Percentiles rank a stretch among this genome's conserved stretches.
Conservation (phyloP, 768 basidiomycete genomes). For the Hysterangium stoloniferum region DNA sequence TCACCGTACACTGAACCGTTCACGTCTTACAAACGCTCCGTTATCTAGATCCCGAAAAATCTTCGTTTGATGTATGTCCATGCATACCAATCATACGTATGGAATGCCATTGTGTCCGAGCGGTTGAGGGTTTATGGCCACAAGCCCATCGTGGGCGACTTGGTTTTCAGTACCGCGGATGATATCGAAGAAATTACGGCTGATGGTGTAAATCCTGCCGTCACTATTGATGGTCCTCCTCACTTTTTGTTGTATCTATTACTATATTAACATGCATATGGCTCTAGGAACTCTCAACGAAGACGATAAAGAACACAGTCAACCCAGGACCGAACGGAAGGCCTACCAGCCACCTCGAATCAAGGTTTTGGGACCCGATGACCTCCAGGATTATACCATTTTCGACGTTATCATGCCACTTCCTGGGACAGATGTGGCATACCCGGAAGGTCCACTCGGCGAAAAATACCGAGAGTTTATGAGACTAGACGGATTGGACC, state of each 20-base stretch:
- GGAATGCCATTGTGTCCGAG: constrained; percentile 96
- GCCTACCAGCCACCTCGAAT: constrained; percentile 57
- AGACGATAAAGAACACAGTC: background rate
- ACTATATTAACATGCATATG: background rate
- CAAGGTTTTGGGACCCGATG: constrained; percentile 69
- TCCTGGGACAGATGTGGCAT: constrained; percentile 90
- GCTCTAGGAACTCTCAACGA: background rate
- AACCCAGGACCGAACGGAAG: constrained; percentile 25
- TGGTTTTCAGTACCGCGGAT: constrained; percentile 61
- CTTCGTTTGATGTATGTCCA: constrained; percentile 97
- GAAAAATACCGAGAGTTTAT: constrained; percentile 80
- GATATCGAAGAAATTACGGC: constrained; percentile 12
- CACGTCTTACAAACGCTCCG: background rate
- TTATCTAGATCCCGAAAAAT: constrained; percentile 80
- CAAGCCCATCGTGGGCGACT: constrained; percentile 75
- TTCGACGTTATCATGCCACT: constrained; percentile 98
- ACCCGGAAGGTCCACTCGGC: constrained; percentile 83
- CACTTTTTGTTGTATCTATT: background rate
- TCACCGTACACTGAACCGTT: constrained; percentile 15
- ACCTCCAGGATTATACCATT: constrained; percentile 75
- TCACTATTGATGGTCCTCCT: constrained; percentile 22
- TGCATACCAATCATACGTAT: constrained; percentile 97
- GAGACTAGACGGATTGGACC: constrained; percentile 79
- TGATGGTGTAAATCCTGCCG: constrained; percentile 9
- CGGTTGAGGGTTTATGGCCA: constrained; percentile 76